Evolutionary conservation across 1,284 basidiomycete species (phyloP).

Genomic region (Inonotus obliquus): DNA sequence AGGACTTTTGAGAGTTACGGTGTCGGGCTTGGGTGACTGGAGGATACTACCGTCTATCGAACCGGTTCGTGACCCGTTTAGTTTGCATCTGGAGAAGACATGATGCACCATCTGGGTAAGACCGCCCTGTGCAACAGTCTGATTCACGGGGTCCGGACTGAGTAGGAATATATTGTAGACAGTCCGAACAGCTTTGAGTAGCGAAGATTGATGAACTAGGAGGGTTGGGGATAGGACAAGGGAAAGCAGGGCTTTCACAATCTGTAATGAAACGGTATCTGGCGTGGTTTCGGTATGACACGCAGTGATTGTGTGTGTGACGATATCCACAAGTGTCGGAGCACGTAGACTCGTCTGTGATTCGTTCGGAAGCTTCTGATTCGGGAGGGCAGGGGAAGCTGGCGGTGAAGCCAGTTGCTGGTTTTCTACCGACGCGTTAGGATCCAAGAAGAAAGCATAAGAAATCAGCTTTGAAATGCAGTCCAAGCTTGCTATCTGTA

Average conservation of each 20-base stretch:
- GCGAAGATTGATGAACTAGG: conserved; percentile 88
- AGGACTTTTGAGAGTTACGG: conserved; percentile 12
- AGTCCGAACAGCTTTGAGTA: conserved; percentile 92
- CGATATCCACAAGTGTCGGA: conserved; percentile 81
- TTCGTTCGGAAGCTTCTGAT: conserved; percentile 38
- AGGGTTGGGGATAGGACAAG: conserved; percentile 83
- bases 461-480: conserved; percentile 95
- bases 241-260: conserved; percentile 89
- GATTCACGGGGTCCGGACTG: conserved; percentile 85
- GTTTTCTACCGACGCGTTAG: conserved; percentile 37
- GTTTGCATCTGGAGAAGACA: conserved; percentile 77
- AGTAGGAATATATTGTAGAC: conserved; percentile 96
- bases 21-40: conserved; percentile 25
- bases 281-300: conserved; percentile 87
- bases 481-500: conserved; percentile 93
- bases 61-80: conserved; percentile 25
- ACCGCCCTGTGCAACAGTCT: conserved; percentile 94
- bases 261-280: conserved; percentile 88
- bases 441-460: conserved; percentile 88
- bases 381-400: conserved; percentile 55
- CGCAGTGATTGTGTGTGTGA: conserved; percentile 90
- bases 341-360: conserved; percentile 50
- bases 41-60: conserved; percentile 23
- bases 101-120: conserved; percentile 97
- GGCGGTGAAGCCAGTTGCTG: conserved; percentile 56